Evolutionary conservation across 2,329 filamentous ascomycete species (phyloP).

Genomic region (Penicillium sp.): DNA sequence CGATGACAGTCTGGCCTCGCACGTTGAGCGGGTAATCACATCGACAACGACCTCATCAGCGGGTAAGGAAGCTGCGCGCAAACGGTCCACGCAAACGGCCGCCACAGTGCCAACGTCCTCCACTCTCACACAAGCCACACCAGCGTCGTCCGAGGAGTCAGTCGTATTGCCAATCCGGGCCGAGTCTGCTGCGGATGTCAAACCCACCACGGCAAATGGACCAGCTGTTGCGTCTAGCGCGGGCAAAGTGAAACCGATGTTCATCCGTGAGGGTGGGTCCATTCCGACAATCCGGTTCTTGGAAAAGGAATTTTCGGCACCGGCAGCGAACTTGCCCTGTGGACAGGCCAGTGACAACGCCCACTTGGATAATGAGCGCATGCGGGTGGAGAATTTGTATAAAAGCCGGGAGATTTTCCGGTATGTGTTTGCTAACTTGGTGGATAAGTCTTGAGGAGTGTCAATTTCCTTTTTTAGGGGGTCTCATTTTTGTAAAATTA

Average conservation of each 20-base stretch:
- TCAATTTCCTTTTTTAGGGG: neutral
- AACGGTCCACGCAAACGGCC: constrained; percentile 27
- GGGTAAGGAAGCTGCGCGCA: constrained; percentile 28
- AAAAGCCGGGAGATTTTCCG: constrained; percentile 92
- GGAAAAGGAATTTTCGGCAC: constrained; percentile 89
- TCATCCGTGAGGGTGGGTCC: constrained; percentile 91
- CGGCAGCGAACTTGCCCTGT: constrained; percentile 88
- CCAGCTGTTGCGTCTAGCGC: neutral
- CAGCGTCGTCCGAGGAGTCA: constrained; percentile 13
- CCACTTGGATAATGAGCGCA: constrained; percentile 92
- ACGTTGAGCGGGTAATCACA: constrained; percentile 41
- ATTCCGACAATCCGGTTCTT: constrained; percentile 93
- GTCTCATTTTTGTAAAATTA: neutral
- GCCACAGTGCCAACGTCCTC: constrained; percentile 41
- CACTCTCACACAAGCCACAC: constrained; percentile 35
- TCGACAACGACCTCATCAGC: constrained; percentile 39
- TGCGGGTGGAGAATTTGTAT: constrained; percentile 80
- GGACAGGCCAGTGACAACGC: constrained; percentile 92
- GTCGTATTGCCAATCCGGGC: constrained; percentile 11
- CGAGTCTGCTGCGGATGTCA: constrained; percentile 7
- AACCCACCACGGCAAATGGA: neutral
- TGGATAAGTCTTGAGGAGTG: constrained; percentile 29
- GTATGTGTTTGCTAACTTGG: constrained; percentile 73
- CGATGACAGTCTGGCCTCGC: constrained; percentile 41
- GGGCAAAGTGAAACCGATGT: constrained; percentile 60